Evolutionary conservation across 2,329 filamentous ascomycete genomes (phyloP), one percentile per base, ranked within the genome.

Genomic region (Fusarium xyrophilum): DNA sequence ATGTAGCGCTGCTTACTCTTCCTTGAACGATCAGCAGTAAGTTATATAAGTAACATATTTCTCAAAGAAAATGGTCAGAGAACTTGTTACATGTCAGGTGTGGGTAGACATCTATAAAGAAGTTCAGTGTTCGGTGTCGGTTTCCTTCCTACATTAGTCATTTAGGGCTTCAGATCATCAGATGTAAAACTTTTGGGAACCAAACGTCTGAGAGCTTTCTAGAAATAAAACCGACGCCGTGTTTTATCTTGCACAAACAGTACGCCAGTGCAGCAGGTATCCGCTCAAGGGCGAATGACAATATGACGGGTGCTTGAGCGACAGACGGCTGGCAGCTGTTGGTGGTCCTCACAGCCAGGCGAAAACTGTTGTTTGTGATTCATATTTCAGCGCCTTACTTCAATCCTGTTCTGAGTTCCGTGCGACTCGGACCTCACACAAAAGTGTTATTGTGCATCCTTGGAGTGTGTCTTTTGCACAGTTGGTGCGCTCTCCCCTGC

Each of bases 251-350:
- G 15, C 10, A 12, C 28, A 63, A 67, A 67, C 51, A 33, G 35
- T 56, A 30, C 27, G 50, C 38, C 38, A 38, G 54, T 54, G 53
- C 52, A 70, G 60, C 43, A 70, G 32, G 47, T 60, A 67, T 64
- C 68, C 53, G 53, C 48, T 43, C 23, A 19, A 56, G 43, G 56
- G 44, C 65, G 50, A 68, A 71, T 70, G 60, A 71, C 57, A 47
- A 47, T 44, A 44, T 39, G 36, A 52, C 58, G 40, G 58, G 15
- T 35, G 40, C 38, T 51, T 56, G 62, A 44, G 15, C 61, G 36
- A 60, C 70, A 57, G 59, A 50, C 60, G 71, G 44, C 69, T 62
- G 67, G 46, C 70, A 73, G 68, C 70, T 73, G 70, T 69, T 56
- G 54, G 58, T 60, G 21, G 62, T 40, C 56, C 27, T 56, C 28